Conservation (phyloP, 2,329 filamentous ascomycete genomes). For the Neonectria coccinea region DNA sequence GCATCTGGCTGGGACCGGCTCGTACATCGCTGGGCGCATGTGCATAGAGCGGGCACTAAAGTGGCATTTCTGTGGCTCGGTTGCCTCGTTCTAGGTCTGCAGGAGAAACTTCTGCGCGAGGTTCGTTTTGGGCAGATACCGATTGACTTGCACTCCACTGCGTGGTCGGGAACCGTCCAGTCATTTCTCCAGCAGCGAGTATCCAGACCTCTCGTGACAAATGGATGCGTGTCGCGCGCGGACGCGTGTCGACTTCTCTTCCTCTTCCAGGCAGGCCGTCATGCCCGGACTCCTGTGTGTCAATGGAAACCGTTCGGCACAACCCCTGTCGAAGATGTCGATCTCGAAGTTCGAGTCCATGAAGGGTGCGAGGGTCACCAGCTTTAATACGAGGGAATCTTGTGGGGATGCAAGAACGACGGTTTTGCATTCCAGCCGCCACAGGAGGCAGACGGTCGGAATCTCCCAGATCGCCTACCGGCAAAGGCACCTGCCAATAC, state of each 20-base stretch:
- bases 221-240: conserved; percentile 37
- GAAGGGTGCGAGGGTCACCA: conserved; percentile 40
- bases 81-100: conserved; percentile 35
- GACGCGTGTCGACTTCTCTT: conserved; percentile 48
- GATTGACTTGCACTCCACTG: conserved; percentile 44
- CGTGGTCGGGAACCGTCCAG: conserved; percentile 45
- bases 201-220: conserved; percentile 21
- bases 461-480: conserved; percentile 12
- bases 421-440: not conserved
- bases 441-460: conserved; percentile 1
- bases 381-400: conserved; percentile 41
- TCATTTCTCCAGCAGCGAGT: conserved; percentile 45
- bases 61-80: conserved; percentile 47
- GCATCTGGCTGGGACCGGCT: conserved; percentile 26
- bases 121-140: conserved; percentile 41
- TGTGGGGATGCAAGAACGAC: conserved; percentile 30
- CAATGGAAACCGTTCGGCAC: conserved; percentile 49
- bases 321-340: conserved; percentile 43
- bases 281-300: conserved; percentile 40
- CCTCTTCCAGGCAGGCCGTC: conserved; percentile 38
- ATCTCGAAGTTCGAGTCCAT: conserved; percentile 47
- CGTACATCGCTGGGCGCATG: conserved; percentile 40
- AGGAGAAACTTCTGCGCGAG: conserved; percentile 35
- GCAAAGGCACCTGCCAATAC: not conserved
- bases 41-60: conserved; percentile 9